Base-by-base conservation (phyloP, 768 basidiomycete species). In the Pleurotus citrinopileatus region DNA sequence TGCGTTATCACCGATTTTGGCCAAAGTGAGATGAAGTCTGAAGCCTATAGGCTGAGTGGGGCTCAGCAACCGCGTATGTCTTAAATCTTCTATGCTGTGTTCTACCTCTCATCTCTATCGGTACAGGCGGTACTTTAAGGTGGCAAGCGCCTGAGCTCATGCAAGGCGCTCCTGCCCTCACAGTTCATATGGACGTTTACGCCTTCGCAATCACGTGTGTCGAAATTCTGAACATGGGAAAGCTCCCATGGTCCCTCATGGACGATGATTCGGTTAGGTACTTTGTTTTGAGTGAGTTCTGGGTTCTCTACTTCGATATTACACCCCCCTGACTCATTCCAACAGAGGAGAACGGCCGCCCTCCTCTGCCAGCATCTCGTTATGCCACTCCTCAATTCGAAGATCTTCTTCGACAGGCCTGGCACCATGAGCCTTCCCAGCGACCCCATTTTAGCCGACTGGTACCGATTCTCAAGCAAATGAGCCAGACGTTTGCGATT, bases 1-100 rank as follows among this genome's bases (percentile, higher is more conserved):
- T 92, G 89, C 55, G 76, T 92, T 36, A 82, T 94, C 37, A 82
- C 88, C 25, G 90, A 93, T 63, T 94, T 94, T 65, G 90, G 89
- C 0, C 87, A 92, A 65, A 86, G 82, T 59, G 85, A 89, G 66
- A 83, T 92, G 73, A 89, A 84, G 69, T 80, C 76, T 13, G 88
- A 92, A 64, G 83, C 80, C 3, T 83, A 75, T 59, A 75, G 80
- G 27, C 71, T 87, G 2, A 86, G 81, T 52, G 82, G 82, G 8
- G 70, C 70, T 20, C 63, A 73, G 2, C 70, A 70, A 28, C 72
- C 74, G 55, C 72, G 83, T 85, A 59, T 47, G 78, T 73, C 17
- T n/a, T 7, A 28, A 54, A 29, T 43, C 46, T 23, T 22, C 17
- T 12, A 27, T 22, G n/a, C 20, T 13, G 10, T 17, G 13, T 25